These are phyloP conservation scores for Breviolum minutum DNA, from an alignment of 73 alveolate species.

Conservation along the genomic window DNA sequence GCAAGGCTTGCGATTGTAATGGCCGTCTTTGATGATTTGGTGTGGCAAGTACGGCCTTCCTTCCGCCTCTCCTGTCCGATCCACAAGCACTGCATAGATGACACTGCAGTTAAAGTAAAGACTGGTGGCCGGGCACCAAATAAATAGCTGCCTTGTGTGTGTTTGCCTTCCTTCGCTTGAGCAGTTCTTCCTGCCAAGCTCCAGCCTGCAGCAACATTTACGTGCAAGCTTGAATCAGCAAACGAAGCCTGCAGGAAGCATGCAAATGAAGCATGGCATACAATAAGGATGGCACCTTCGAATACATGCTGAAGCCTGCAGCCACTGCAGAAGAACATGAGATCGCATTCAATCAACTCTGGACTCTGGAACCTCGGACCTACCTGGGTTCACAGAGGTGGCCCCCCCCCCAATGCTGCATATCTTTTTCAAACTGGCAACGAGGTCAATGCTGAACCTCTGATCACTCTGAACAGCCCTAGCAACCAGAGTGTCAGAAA, in stretches of 20 bases:
- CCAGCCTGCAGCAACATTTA: not conserved
- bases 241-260: not conserved
- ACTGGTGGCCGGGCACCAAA: not conserved
- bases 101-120: too few relatives aligned
- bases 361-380: too few relatives aligned
- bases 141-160: constrained; percentile 11
- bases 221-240: not conserved
- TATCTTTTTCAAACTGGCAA: too few relatives aligned
- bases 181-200: constrained; percentile 32
- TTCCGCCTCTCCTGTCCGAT: constrained; percentile 64
- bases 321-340: too few relatives aligned
- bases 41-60: constrained; percentile 75
- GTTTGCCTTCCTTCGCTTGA: constrained; percentile 67
- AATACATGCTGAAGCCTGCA: not conserved
- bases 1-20: constrained; percentile 13
- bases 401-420: too few relatives aligned
- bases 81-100: not conserved
- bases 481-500: too few relatives aligned
- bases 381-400: too few relatives aligned
- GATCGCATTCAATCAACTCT: too few relatives aligned
- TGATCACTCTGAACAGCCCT: too few relatives aligned
- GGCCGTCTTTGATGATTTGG: constrained; percentile 64
- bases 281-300: not conserved
- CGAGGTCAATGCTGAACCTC: too few relatives aligned
- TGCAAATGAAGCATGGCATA: not conserved